Base-by-base conservation (phyloP, 371 early-diverging fungal species). In the Actinomortierella ambigua region DNA sequence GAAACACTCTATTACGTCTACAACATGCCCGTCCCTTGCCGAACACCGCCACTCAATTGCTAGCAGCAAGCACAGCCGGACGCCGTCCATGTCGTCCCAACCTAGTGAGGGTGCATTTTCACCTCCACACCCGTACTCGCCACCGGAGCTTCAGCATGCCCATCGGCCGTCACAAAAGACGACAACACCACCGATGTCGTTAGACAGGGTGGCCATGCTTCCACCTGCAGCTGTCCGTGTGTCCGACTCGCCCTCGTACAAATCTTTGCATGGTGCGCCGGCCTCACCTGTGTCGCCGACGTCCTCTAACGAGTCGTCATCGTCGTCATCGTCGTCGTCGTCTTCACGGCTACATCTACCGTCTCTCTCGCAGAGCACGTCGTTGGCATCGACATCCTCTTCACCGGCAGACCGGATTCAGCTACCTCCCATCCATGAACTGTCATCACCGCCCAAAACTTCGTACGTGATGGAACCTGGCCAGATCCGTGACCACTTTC, bases 81-180 rank as follows among this genome's bases (percentile, higher is more conserved):
- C 73, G 17, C 73, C 73, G 13, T 71, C 73, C 23, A 71, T 71
- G 73, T 65, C 73, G 4, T 71, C 73, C 5, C 73, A 62, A 40
- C 73, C 59, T 23, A 71, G 73, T n/a, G 73, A 71, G 49, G 66
- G 63, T 34, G 62, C 62, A 44, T 54, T 56, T 49, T 65, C 73
- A 7, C 73, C 73, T 8, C 66, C 63, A 0, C 66, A 55, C 9
- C 73, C 73, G 0, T 66, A 59, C 46, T 71, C 73, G 0, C 73
- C 73, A 9, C 43, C 59, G 4, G 69, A 64, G 39, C 27, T 50
- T 13, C 55, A 66, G 3, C 17, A 34, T 8, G 28, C 53, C 3
- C 14, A 26, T 8, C 15, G 22, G 22, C 26, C 39, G 28, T 47
- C 41, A n/a, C 56, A 62, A 17, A 23, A 47, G 7, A 41, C 24